These are phyloP conservation scores for Sclerospora graminicola DNA, from an alignment of 352 stramenopile species.

Conservation along the genomic window DNA sequence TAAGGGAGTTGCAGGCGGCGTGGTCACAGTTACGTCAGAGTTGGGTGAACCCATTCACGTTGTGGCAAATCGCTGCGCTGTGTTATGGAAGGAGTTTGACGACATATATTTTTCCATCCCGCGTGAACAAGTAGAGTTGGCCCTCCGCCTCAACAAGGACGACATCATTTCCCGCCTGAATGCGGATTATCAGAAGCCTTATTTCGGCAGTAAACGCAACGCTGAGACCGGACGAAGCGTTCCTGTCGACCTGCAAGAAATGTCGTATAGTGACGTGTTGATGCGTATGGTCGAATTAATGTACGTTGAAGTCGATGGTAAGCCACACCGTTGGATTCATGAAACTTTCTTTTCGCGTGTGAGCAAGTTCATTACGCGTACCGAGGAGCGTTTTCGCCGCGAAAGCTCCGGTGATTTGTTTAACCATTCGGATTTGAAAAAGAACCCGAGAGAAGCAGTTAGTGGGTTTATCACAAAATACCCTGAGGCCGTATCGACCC, in stretches of 20 bases:
- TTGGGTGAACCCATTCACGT: conserved; percentile 83
- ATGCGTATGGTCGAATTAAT: conserved; percentile 68
- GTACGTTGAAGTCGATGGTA: conserved; percentile 43
- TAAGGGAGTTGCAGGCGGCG: conserved; percentile 44
- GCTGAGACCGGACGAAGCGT: conserved; percentile 23
- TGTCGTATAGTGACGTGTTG: conserved; percentile 80
- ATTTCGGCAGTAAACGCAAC: conserved; percentile 64
- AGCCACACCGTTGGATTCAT: conserved; percentile 70
- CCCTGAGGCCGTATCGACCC: conserved; percentile 33
- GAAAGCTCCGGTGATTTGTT: conserved; percentile 22
- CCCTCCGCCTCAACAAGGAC: conserved; percentile 62
- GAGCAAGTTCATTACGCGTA: conserved; percentile 57
- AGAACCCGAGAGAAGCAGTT: conserved; percentile 33
- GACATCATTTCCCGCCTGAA: conserved; percentile 74
- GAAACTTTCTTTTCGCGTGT: conserved; percentile 59
- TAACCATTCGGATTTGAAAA: conserved; percentile 30
- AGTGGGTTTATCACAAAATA: conserved; percentile 42
- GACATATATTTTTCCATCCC: conserved; percentile 78
- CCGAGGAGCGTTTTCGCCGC: conserved; percentile 56
- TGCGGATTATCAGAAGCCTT: conserved; percentile 84
- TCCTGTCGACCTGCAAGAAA: conserved; percentile 61
- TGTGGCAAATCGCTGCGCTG: conserved; percentile 60
- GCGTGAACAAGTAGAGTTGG: conserved; percentile 53
- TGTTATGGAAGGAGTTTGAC: conserved; percentile 81
- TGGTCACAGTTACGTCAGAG: conserved; percentile 80